A percentile compares a stretch with the other conserved stretches of the same genome.
Conservation (phyloP, 1,139 yeast species). For the Suhomyces wounanorum region DNA sequence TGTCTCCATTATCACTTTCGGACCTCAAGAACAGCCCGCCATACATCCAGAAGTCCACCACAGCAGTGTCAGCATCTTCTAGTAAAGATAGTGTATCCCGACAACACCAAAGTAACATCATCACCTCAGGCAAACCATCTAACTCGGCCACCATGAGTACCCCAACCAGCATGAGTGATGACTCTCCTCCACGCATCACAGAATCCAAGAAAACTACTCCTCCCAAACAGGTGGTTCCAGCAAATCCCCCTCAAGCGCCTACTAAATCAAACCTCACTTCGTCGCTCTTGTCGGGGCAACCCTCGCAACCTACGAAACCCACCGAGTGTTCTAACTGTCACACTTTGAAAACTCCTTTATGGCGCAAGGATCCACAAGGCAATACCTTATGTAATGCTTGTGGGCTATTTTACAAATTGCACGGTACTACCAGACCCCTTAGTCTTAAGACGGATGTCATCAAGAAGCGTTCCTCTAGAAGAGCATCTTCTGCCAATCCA, state of each 20-base stretch:
- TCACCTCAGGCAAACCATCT: not conserved
- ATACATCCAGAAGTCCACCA: constrained; percentile 8
- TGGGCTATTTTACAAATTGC: constrained; percentile 57
- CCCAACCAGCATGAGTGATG: constrained; percentile 33
- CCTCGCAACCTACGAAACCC: constrained; percentile 12
- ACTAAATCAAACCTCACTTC: constrained; percentile 39
- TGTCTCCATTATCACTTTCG: constrained; percentile 45
- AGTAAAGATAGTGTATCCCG: not conserved
- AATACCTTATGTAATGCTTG: constrained; percentile 63
- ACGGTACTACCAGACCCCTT: constrained; percentile 60
- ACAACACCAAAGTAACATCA: not conserved
- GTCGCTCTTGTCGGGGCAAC: constrained; percentile 21
- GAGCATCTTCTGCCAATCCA: constrained; percentile 19
- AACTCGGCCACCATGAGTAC: constrained; percentile 14
- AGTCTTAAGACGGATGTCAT: constrained; percentile 58
- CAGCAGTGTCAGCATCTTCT: constrained; percentile 4
- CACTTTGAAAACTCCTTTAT: constrained; percentile 57
- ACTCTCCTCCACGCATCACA: constrained; percentile 23
- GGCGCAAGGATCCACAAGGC: constrained; percentile 60
- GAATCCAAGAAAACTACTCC: constrained; percentile 5
- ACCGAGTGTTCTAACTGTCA: constrained; percentile 54
- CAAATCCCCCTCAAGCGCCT: not conserved
- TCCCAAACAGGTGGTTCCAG: not conserved
- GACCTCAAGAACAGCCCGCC: constrained; percentile 31
- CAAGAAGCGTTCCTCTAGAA: constrained; percentile 52